Evolutionary conservation across 768 basidiomycete genomes (phyloP).

Genomic region (Leccinum longicurvipes): DNA sequence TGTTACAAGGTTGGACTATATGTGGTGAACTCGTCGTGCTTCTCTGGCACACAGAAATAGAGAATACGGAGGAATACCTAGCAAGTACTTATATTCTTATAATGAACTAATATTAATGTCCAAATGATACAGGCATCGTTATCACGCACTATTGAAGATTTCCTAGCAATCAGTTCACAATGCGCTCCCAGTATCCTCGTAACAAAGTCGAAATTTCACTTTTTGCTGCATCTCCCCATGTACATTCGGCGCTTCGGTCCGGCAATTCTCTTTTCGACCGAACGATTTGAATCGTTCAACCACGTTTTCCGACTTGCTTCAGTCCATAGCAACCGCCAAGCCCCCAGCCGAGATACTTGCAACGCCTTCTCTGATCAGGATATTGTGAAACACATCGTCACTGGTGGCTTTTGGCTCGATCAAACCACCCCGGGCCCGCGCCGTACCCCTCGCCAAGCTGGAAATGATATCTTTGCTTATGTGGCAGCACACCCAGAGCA

Average conservation of each 20-base stretch:
- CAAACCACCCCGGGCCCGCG: too few relatives aligned
- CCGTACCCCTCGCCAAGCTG: too few relatives aligned
- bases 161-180: constrained; percentile 18
- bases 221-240: constrained; percentile 27
- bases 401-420: constrained; percentile 17
- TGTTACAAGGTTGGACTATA: constrained; percentile 30
- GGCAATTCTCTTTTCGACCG: constrained; percentile 27
- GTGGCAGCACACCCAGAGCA: too few relatives aligned
- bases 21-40: constrained; percentile 35
- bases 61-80: constrained; percentile 34
- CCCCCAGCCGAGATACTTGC: constrained; percentile 25
- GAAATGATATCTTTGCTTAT: too few relatives aligned
- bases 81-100: constrained; percentile 7
- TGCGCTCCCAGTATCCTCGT: constrained; percentile 27
- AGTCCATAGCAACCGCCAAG: constrained; percentile 31
- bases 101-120: too few relatives aligned
- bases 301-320: constrained; percentile 23
- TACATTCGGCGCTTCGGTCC: constrained; percentile 30
- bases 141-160: constrained; percentile 22
- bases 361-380: constrained; percentile 8
- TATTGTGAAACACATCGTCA: constrained; percentile 12
- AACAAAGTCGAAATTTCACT: constrained; percentile 31
- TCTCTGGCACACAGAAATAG: constrained; percentile 43
- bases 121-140: too few relatives aligned
- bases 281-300: constrained; percentile 29